phyloP scores from a whole-genome alignment of 1,284 basidiomycete genomes.

The Cronartium quercuum region DNA sequence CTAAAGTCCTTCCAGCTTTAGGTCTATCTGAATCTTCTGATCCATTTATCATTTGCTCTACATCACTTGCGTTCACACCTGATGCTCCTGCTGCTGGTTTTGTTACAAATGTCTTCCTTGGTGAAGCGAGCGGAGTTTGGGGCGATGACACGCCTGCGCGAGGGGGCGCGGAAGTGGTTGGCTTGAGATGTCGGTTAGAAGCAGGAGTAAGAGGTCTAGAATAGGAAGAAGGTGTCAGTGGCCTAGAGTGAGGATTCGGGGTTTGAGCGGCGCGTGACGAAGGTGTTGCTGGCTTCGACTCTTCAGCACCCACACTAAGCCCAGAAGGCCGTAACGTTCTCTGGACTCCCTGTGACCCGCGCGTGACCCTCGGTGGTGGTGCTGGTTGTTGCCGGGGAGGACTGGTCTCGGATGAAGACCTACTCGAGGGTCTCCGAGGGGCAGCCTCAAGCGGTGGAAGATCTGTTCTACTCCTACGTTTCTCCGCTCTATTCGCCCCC shows the following conservation, averaged over 20 bases:
- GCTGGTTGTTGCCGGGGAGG: no score
- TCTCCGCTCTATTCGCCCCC: neutral
- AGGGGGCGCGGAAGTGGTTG: no score
- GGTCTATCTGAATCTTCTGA: conserved; percentile 2
- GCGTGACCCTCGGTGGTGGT: no score
- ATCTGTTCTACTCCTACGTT: neutral
- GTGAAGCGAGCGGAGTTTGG: no score
- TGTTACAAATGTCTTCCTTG: neutral
- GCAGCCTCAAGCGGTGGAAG: neutral
- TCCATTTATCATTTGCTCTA: conserved; percentile 22
- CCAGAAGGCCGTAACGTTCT: no score
- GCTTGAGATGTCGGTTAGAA: neutral
- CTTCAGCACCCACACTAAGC: no score
- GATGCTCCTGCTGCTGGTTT: neutral
- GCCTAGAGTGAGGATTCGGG: no score
- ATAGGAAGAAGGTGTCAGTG: neutral
- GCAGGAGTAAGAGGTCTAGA: neutral
- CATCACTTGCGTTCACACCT: conserved; percentile 4
- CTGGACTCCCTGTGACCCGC: no score
- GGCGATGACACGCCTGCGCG: no score
- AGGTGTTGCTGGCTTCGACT: no score
- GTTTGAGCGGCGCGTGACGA: no score
- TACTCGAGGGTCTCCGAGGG: neutral
- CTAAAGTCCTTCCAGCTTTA: neutral
- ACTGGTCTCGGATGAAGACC: neutral